Percentiles rank a stretch among this genome's conserved stretches.
Conservation (phyloP, 2,329 filamentous ascomycete genomes). For the Paraphoma chrysanthemicola region DNA sequence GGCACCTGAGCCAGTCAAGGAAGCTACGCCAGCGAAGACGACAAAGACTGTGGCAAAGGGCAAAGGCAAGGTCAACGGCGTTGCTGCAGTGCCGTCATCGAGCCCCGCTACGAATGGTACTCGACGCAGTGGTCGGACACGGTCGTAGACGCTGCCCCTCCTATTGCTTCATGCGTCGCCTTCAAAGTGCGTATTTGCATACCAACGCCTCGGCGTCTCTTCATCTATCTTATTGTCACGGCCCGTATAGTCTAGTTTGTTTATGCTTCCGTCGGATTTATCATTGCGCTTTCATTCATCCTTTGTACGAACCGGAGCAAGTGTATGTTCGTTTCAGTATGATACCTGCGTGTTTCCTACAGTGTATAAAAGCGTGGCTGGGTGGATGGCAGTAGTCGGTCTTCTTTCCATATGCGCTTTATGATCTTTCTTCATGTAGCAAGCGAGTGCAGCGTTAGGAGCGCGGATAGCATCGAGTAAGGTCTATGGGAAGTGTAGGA, state of each 20-base stretch:
- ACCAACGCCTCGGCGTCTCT: neutral
- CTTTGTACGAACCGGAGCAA: neutral
- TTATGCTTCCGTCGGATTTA: neutral
- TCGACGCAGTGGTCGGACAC: constrained; percentile 28
- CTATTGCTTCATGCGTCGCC: too few species aligned
- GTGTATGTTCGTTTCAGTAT: neutral
- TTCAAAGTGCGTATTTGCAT: neutral
- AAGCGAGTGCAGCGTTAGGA: neutral
- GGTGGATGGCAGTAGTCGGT: neutral
- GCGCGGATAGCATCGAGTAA: neutral
- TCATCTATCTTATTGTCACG: neutral
- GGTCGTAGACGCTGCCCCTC: constrained; percentile 11
- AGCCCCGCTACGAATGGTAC: constrained; percentile 23
- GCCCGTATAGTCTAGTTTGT: neutral
- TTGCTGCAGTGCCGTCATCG: constrained; percentile 12
- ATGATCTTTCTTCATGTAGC: neutral
- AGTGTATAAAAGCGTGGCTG: neutral
- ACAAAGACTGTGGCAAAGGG: constrained; percentile 20
- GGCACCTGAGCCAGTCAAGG: constrained; percentile 15
- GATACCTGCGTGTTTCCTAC: neutral
- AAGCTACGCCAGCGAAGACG: constrained; percentile 24
- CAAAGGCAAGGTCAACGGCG: constrained; percentile 23
- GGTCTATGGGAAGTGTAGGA: neutral
- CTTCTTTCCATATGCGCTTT: neutral
- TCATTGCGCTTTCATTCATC: too few species aligned